Percentiles rank a stretch among this genome's conserved stretches.
phyloP scores from a whole-genome alignment of 2,329 filamentous ascomycete species.

The Orbilia oligospora region DNA sequence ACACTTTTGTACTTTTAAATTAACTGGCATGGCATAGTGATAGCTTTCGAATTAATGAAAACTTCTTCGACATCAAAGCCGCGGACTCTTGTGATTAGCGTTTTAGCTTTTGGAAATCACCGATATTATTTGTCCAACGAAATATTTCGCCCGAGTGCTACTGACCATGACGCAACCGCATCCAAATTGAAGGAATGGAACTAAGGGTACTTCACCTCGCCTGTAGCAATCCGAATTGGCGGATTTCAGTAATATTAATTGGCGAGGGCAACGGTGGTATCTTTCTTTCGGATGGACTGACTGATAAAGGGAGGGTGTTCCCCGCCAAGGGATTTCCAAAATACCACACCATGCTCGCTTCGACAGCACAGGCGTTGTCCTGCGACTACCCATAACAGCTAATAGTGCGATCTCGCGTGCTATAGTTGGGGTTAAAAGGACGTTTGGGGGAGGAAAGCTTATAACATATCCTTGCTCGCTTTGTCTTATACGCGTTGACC shows the following conservation, averaged over 20 bases:
- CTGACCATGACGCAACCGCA: neutral
- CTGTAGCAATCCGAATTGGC: slow-evolving; percentile 19
- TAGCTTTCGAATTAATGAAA: slow-evolving; percentile 21
- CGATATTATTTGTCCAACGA: too few relatives aligned
- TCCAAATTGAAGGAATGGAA: neutral
- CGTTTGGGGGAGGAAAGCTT: neutral
- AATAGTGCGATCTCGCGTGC: neutral
- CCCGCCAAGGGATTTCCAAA: slow-evolving; percentile 7
- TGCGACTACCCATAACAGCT: slow-evolving; percentile 12
- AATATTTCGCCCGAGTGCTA: neutral
- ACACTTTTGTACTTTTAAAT: slow-evolving; percentile 8
- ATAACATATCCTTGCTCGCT: neutral
- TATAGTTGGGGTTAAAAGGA: neutral
- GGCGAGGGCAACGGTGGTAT: neutral
- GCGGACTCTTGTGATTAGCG: too few relatives aligned
- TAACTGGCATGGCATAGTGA: slow-evolving; percentile 30
- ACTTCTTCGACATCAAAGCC: neutral
- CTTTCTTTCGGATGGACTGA: neutral
- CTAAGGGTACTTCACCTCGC: neutral
- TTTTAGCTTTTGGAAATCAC: too few relatives aligned
- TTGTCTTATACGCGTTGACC: too few relatives aligned
- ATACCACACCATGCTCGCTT: slow-evolving; percentile 11
- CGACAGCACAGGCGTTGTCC: slow-evolving; percentile 5
- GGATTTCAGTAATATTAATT: neutral
- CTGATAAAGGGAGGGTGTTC: neutral